Conservation (phyloP, 108 stramenopile species). For the Aurantiochytrium sp. region DNA sequence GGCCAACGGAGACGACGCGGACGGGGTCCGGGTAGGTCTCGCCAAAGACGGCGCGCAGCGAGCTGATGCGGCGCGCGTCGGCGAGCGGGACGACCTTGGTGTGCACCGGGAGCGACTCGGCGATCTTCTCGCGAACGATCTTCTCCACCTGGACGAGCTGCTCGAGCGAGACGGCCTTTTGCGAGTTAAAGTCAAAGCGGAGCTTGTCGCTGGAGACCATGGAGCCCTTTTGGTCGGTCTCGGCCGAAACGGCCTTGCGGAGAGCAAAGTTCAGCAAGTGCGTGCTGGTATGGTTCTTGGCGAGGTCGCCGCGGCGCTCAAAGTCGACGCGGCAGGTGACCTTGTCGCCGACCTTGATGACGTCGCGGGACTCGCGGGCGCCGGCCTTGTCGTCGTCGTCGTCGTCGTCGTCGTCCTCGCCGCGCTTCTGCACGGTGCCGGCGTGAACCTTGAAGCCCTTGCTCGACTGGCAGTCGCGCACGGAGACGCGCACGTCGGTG, state of each 20-base stretch:
- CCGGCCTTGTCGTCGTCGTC: neutral
- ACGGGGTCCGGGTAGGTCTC: slow-evolving; percentile 99
- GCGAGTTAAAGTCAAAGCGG: slow-evolving; percentile 96
- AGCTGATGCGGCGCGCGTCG: slow-evolving; percentile 76
- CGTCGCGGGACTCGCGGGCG: slow-evolving; percentile 50
- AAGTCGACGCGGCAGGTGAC: slow-evolving; percentile 86
- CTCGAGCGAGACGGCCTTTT: slow-evolving; percentile 66
- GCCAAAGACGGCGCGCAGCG: slow-evolving; percentile 94
- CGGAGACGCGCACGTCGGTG: slow-evolving; percentile 23
- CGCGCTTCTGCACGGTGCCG: slow-evolving; percentile 12
- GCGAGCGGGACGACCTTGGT: slow-evolving; percentile 73
- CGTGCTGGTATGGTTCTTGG: slow-evolving; percentile 98
- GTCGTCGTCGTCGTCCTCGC: neutral
- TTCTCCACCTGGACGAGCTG: slow-evolving; percentile 77
- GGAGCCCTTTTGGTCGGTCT: slow-evolving; percentile 93
- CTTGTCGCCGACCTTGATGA: slow-evolving; percentile 71
- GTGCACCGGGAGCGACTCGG: slow-evolving; percentile 67
- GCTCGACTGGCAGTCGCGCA: slow-evolving; percentile 70
- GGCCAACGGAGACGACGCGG: slow-evolving; percentile 86
- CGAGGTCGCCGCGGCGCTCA: slow-evolving; percentile 83
- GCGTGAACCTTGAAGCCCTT: slow-evolving; percentile 81
- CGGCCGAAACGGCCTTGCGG: slow-evolving; percentile 71
- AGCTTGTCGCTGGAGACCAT: slow-evolving; percentile 86
- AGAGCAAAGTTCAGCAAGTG: slow-evolving; percentile 95
- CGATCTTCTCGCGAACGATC: slow-evolving; percentile 72